Base-by-base conservation (phyloP, 306 rosid genomes). In the Dryas octopetala region DNA sequence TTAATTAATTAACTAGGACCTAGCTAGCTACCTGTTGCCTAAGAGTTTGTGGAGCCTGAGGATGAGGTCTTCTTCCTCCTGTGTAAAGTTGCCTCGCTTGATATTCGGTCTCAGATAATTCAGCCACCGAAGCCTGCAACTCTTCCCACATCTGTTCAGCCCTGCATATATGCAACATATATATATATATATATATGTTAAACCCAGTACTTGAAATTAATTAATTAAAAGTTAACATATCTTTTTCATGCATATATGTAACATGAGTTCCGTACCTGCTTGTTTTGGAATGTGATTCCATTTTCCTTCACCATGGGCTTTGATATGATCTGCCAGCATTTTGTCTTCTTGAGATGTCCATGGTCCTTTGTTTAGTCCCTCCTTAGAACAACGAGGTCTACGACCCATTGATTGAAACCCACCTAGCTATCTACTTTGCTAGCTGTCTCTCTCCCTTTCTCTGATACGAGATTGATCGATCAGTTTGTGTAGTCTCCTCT, bases 21-120 rank as follows among this genome's bases (percentile, higher is more conserved):
- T 2, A 32, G 38, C 38, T 11, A 61, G 6, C 9, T 19, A 73
- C 83, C 83, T 75, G 72, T 83, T 83, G 58, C 83, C 83, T 17
- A 83, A 73, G 58, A 83, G 86, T 16, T 72, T 83, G 46, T 79
- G 86, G 46, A 83, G 83, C 64, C 86, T 75, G 50, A 83, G 38
- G 14, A 79, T 83, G 64, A 83, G 81, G 52, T 83, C 86, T 32
- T 83, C 79, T 71, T 83, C 86, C n/a, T 83, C 86, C 2, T 79
- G 11, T 15, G 86, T 75, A 23, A 83, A 75, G 80, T 83, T 79
- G 17, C 81, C 81, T 75, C 83, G 66, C 47, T 71, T 83, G 14
- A 83, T 83, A 9, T 71, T 79, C 4, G 86, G 86, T 26, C 86
- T 79, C 14, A 83, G 81, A 70, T 79, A 83, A 62, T 83, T 83